phyloP scores from a whole-genome alignment of 2,329 filamentous ascomycete species.

The Fusarium sp. region DNA sequence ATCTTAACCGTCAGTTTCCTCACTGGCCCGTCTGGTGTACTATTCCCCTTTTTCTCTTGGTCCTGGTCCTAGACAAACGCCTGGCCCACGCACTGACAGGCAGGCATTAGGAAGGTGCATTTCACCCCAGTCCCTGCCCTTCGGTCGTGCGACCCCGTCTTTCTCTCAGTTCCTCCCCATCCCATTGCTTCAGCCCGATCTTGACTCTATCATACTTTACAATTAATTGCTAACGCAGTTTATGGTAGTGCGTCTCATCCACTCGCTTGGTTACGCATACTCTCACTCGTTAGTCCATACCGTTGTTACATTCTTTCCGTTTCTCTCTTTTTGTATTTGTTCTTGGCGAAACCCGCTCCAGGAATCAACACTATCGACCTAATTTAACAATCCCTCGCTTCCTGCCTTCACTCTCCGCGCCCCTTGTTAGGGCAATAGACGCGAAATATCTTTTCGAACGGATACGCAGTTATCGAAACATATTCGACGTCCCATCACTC shows the following conservation, averaged over 20 bases:
- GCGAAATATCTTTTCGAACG: slow-evolving; percentile 29
- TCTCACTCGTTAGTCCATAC: slow-evolving; percentile 33
- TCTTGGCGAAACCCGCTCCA: slow-evolving; percentile 4
- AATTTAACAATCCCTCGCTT: slow-evolving; percentile 39
- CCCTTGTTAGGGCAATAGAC: slow-evolving; percentile 36
- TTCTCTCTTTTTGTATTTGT: slow-evolving; percentile 26
- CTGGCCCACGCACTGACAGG: slow-evolving; percentile 36
- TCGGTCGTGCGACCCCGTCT: slow-evolving; percentile 41
- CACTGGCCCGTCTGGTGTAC: slow-evolving; percentile 20
- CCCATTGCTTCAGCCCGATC: slow-evolving; percentile 35
- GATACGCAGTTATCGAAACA: slow-evolving; percentile 14
- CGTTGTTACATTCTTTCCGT: slow-evolving; percentile 34
- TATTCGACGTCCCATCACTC: slow-evolving; percentile 1
- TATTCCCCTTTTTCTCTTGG: slow-evolving; percentile 35
- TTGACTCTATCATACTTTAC: slow-evolving; percentile 31
- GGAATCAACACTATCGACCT: slow-evolving; percentile 8
- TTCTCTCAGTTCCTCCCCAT: slow-evolving; percentile 33
- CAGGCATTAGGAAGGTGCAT: slow-evolving; percentile 41
- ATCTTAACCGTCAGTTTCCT: slow-evolving; percentile 18
- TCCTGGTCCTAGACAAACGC: slow-evolving; percentile 32
- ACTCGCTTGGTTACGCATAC: slow-evolving; percentile 43
- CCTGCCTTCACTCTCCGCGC: slow-evolving; percentile 19
- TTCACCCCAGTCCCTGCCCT: slow-evolving; percentile 35
- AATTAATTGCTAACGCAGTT: slow-evolving; percentile 38
- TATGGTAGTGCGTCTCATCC: slow-evolving; percentile 44